phyloP scores from a whole-genome alignment of 2,329 filamentous ascomycete species.

The Calycina marina region DNA sequence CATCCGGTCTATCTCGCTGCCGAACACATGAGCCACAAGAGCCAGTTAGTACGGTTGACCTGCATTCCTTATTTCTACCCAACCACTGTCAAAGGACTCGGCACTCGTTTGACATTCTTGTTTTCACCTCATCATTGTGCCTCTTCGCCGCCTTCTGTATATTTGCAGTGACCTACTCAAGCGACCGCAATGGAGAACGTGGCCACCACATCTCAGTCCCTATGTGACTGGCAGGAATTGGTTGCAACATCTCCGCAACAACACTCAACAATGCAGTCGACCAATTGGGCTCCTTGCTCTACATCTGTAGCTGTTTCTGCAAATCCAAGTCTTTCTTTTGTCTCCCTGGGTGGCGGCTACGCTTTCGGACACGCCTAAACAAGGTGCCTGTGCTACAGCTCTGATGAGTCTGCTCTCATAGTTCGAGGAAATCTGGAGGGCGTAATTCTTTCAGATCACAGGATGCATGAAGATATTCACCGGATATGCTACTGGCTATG shows the following conservation, averaged over 20 bases:
- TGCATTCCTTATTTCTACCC: conserved; percentile 16
- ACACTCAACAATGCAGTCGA: not conserved
- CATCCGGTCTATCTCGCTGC: conserved; percentile 24
- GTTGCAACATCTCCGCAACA: not conserved
- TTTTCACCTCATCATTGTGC: not conserved
- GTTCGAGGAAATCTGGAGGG: not conserved
- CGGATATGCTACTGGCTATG: not conserved
- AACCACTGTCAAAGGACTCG: not conserved
- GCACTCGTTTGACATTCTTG: not conserved
- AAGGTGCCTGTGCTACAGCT: not conserved
- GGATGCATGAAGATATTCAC: not conserved
- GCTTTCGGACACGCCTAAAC: not conserved
- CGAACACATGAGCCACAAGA: conserved; percentile 25
- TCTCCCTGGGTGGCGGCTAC: not conserved
- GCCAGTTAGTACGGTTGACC: conserved; percentile 22
- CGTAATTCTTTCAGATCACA: not conserved
- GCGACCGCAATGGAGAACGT: not conserved
- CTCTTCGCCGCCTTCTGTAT: not conserved
- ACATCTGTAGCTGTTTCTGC: not conserved
- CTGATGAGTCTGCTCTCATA: not conserved
- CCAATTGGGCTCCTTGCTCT: not conserved
- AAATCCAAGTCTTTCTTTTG: not conserved
- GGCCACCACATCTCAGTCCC: not conserved
- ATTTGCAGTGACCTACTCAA: not conserved
- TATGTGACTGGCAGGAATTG: not conserved